Evolutionary conservation across 176 grass and related monocot genomes (phyloP), one percentile per base, ranked within the genome.

Genomic region (Elymus sibiricus): DNA sequence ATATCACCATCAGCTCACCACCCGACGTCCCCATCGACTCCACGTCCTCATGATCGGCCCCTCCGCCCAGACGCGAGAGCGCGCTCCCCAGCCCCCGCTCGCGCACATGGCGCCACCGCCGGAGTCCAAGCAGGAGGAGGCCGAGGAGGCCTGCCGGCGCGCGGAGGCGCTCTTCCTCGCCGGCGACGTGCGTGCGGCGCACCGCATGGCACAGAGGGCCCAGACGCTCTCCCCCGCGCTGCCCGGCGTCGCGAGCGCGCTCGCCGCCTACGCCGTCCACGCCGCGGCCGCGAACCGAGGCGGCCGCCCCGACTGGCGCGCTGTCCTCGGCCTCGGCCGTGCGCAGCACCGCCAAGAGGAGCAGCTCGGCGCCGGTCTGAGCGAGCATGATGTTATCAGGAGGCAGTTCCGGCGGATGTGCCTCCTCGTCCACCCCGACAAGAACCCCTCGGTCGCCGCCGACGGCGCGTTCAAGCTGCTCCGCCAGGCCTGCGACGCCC

Each of bases 131-230:
- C 14, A 49, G 46, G 4, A 16, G 14, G 13, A 15, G 47, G 81
- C 84, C 47, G 84, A 62, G 65, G 70, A 86, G 76, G 65, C 65
- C 0, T 79, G 5, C 65, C 24, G 17, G 74, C 26, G 3, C 26
- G 87, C 87, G 47, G 74, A 89, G 64, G 63, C 70, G 55, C 40
- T 63, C 51, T 89, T 79, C 75, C 55, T 71, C 74, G 28, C n/a
- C 55, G 87, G 74, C 74, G 7, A 71, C 51, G 27, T 84, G 51
- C 1, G 4, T 19, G 64, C 14, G 25, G 87, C 87, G 26, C 64
- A 63, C n/a, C 62, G 10, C 11, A 4, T 19, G 38, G 74, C 81
- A 8, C 19, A 17, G 49, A 42, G 5, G 55, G 76, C 81, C 12
- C 24, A 56, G 19, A 26, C 15, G 7, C 81, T 71, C 37, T 84